A percentile compares a stretch with the other conserved stretches of the same genome.
Evolutionary conservation across 1,139 yeast species (phyloP).

Genomic region (Yamadazyma siamensis): DNA sequence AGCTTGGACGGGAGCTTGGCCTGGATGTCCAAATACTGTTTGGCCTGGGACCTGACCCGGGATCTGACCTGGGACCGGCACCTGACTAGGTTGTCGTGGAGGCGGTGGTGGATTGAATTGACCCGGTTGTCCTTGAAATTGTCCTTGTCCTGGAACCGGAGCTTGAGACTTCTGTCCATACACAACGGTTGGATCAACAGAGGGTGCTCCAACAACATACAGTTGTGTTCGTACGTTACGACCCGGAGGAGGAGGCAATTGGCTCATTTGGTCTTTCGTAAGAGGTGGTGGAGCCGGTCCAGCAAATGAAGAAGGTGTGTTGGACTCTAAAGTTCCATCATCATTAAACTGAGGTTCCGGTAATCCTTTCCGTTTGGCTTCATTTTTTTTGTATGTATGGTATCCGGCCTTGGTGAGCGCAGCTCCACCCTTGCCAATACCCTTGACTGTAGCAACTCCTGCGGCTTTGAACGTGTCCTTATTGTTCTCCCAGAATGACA

Average conservation of each 20-base stretch:
- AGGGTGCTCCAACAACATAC: conserved; percentile 4
- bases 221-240: conserved; percentile 23
- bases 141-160: conserved; percentile 3
- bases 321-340: conserved; percentile 1
- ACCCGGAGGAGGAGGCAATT: conserved; percentile 39
- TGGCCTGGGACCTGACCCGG: conserved; percentile 6
- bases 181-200: conserved; percentile 1
- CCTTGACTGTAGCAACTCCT: conserved; percentile 43
- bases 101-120: conserved; percentile 1
- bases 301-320: conserved; percentile 3
- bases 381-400: conserved; percentile 43
- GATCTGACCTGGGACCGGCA: conserved; percentile 6
- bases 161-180: conserved; percentile 1
- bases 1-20: neutral
- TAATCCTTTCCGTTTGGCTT: conserved; percentile 23
- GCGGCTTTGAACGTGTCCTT: conserved; percentile 48
- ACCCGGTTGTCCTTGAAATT: neutral
- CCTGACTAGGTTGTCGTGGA: conserved; percentile 3
- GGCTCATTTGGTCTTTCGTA: conserved; percentile 20
- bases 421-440: conserved; percentile 48
- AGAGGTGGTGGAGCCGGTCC: conserved; percentile 13
- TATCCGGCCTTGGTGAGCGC: conserved; percentile 50
- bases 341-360: conserved; percentile 7
- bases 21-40: no score
- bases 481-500: conserved; percentile 54